Conservation (phyloP, 2,329 filamentous ascomycete species). For the Penicillium corylophilum region DNA sequence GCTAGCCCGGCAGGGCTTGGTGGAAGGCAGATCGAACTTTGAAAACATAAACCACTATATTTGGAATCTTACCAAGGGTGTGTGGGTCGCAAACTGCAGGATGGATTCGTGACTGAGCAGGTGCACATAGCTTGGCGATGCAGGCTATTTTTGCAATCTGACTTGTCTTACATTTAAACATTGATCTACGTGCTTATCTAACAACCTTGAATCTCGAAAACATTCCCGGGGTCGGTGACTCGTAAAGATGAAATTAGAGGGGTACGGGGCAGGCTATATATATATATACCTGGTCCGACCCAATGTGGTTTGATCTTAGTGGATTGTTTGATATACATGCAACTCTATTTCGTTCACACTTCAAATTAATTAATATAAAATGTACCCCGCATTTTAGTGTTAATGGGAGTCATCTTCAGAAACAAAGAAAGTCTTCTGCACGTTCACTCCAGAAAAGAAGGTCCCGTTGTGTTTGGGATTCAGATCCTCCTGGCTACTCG, state of each 20-base stretch:
- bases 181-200: not conserved
- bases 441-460: slow-evolving; percentile 30
- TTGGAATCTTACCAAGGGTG: too few species aligned
- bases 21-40: not conserved
- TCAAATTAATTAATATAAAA: not conserved
- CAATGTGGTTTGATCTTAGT: not conserved
- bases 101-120: not conserved
- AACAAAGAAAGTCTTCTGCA: slow-evolving; percentile 36
- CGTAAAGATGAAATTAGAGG: not conserved
- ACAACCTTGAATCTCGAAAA: not conserved
- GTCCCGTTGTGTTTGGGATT: slow-evolving; percentile 26
- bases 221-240: not conserved
- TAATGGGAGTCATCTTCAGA: slow-evolving; percentile 22
- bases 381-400: not conserved
- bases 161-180: not conserved
- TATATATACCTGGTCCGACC: not conserved
- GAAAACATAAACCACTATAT: not conserved
- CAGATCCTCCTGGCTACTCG: slow-evolving; percentile 36
- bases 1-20: slow-evolving; percentile 44
- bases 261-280: not conserved
- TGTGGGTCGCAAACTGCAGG: too few species aligned
- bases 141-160: not conserved
- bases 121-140: not conserved
- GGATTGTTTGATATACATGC: not conserved
- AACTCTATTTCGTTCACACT: not conserved